These are phyloP conservation scores for Citrus australasica DNA, from an alignment of 345 rosid species.

Conservation along the genomic window DNA sequence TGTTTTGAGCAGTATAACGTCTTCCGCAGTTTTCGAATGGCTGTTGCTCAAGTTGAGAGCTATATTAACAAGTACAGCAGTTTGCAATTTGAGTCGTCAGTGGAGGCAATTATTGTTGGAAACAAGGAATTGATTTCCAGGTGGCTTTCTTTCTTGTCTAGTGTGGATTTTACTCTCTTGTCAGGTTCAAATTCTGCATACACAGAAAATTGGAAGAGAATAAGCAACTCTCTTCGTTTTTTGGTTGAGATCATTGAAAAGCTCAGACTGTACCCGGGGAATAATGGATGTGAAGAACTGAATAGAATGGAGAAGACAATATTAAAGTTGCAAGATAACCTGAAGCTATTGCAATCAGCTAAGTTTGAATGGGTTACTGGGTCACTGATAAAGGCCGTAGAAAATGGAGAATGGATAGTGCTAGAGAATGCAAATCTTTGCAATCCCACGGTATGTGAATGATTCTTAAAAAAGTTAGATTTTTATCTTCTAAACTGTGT, in stretches of 20 bases:
- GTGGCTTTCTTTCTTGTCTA: constrained; percentile 65
- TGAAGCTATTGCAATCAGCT: constrained; percentile 44
- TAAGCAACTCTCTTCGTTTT: constrained; percentile 40
- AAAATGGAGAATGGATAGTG: constrained; percentile 94
- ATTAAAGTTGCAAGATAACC: constrained; percentile 49
- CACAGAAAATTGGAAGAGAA: constrained; percentile 24
- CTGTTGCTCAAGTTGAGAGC: constrained; percentile 56
- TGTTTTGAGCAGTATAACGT: constrained; percentile 94
- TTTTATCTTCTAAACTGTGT: constrained; percentile 5
- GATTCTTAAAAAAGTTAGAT: constrained; percentile 8
- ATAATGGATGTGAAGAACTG: constrained; percentile 36
- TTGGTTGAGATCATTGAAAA: constrained; percentile 47
- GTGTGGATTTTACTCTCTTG: constrained; percentile 32
- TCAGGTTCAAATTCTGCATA: constrained; percentile 31
- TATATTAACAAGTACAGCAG: constrained; percentile 66
- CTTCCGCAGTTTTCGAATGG: constrained; percentile 59
- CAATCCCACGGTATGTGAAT: constrained; percentile 76
- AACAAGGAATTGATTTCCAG: constrained; percentile 43
- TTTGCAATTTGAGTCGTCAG: constrained; percentile 42
- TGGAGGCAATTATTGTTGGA: constrained; percentile 34
- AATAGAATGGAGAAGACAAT: constrained; percentile 44
- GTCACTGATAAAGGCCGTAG: constrained; percentile 74
- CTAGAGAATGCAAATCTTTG: constrained; percentile 95
- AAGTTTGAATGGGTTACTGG: constrained; percentile 97
- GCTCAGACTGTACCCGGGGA: constrained; percentile 43